Percentiles rank a stretch among this genome's conserved stretches.
These are phyloP conservation scores for Metschnikowia chrysomelidarum DNA, from an alignment of 805 yeast genomes.

Conservation along the genomic window DNA sequence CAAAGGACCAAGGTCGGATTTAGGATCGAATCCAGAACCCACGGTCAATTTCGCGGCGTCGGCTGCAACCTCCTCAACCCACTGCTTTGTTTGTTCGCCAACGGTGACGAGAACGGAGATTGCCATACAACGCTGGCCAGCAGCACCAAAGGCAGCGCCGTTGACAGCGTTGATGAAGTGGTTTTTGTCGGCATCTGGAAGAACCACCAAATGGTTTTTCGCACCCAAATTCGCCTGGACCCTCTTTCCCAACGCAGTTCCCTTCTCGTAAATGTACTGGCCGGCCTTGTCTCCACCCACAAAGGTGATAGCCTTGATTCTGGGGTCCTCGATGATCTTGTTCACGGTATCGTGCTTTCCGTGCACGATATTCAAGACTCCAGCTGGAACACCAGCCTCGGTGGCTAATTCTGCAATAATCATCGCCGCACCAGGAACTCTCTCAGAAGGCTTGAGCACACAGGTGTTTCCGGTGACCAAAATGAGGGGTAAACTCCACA, in stretches of 20 bases:
- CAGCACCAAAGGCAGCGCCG: conserved; percentile 81
- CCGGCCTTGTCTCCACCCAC: conserved; percentile 83
- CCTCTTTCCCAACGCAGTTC: conserved; percentile 66
- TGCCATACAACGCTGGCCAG: conserved; percentile 84
- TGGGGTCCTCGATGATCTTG: conserved; percentile 65
- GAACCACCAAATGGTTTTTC: conserved; percentile 70
- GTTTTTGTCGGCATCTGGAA: conserved; percentile 69
- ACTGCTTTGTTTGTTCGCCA: conserved; percentile 55
- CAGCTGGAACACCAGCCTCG: conserved; percentile 75
- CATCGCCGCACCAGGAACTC: conserved; percentile 81
- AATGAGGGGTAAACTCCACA: conserved; percentile 63
- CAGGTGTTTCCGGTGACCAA: conserved; percentile 73
- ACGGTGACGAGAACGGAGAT: conserved; percentile 72
- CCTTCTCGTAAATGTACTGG: conserved; percentile 64
- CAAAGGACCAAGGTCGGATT: conserved; percentile 71
- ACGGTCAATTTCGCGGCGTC: conserved; percentile 58
- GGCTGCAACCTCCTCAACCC: conserved; percentile 59
- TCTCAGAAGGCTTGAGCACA: conserved; percentile 57
- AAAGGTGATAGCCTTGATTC: conserved; percentile 73
- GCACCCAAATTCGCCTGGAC: conserved; percentile 80
- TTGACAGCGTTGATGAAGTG: conserved; percentile 63
- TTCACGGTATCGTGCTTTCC: conserved; percentile 74
- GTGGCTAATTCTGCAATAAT: conserved; percentile 67
- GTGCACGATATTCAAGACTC: conserved; percentile 69
- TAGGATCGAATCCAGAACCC: conserved; percentile 63